Base-by-base conservation (phyloP, 73 alveolate genomes). In the Effrenium voratum region DNA sequence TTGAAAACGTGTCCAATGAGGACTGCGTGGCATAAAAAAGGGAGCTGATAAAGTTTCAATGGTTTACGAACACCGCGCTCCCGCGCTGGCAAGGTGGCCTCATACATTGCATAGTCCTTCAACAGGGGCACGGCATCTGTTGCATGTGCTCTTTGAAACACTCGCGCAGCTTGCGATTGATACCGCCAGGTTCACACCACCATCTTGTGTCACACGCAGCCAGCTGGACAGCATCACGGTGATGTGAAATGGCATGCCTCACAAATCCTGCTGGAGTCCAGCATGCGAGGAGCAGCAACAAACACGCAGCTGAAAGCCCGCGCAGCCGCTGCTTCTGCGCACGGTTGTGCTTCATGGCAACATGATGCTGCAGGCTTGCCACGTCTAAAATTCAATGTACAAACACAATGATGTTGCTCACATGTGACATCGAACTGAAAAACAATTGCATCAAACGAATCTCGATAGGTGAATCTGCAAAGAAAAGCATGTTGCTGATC, bases 261-360 rank as follows among this genome's bases (percentile, higher is more conserved):
- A 68, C 80, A 68, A 68, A 68, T 43, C 46, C 80, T 68, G 80
- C 80, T 68, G 80, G 80, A 68, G 80, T 45, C 80, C 80, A 68
- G 80, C 80, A 68, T 36, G 75, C 75, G 40, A 60, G 75, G n/a
- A n/a, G n/a, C 75, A 32, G 28, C 44, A 70, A 43, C 32, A 70
- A 70, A 70, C 47, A 46, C 32, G 36, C 47, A 70, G 81, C 81
- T 70, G 81, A 70, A 43, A 70, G 81, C 81, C 81, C 1, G 68
- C 32, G 81, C 16, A 28, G 46, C 81, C 47, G 81, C 32, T 70
- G 81, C 46, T 15, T 34, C 36, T 70, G 32, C 24, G 81, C 49
- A 70, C n/a, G n/a, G n/a, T 70, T 70, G 10, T 46, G 22, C 81
- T 70, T 70, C 81, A 70, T 70, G 81, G 81, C 81, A 70, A n/a